Percentiles rank a stretch among this genome's conserved stretches.
Evolutionary conservation across 805 yeast species (phyloP).

Genomic region (Candida coquimbonensis): DNA sequence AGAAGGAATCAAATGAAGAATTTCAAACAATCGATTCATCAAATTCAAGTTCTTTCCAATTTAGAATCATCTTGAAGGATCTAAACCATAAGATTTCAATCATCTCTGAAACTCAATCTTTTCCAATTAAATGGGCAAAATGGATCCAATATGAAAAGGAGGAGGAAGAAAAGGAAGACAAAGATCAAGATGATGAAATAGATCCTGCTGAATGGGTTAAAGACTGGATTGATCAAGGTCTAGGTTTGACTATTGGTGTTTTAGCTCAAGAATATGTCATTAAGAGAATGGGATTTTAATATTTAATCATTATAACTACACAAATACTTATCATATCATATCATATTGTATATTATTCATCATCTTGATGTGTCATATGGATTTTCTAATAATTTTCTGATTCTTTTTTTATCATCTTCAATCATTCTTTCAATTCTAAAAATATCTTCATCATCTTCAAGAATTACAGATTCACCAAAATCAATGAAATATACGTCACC

Average conservation of each 20-base stretch:
- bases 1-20: conserved; percentile 16
- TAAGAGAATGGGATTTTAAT: conserved; percentile 58
- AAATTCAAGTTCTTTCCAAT: conserved; percentile 53
- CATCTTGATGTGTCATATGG: too few species aligned
- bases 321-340: too few species aligned
- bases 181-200: conserved; percentile 38
- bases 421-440: too few species aligned
- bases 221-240: conserved; percentile 74
- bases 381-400: too few species aligned
- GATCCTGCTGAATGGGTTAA: conserved; percentile 81
- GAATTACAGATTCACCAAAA: too few species aligned
- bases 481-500: too few species aligned
- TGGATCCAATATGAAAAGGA: conserved; percentile 55
- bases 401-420: background rate
- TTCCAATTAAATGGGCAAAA: conserved; percentile 85
- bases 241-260: conserved; percentile 74
- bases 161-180: conserved; percentile 20
- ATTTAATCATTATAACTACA: too few species aligned
- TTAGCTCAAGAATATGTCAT: conserved; percentile 88
- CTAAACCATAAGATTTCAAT: conserved; percentile 69
- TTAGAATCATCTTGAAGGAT: conserved; percentile 72
- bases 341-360: too few species aligned
- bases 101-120: conserved; percentile 77
- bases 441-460: too few species aligned
- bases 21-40: conserved; percentile 31